Evolutionary conservation across 805 yeast genomes (phyloP).

Genomic region (Sungouiozyma intestinalis): DNA sequence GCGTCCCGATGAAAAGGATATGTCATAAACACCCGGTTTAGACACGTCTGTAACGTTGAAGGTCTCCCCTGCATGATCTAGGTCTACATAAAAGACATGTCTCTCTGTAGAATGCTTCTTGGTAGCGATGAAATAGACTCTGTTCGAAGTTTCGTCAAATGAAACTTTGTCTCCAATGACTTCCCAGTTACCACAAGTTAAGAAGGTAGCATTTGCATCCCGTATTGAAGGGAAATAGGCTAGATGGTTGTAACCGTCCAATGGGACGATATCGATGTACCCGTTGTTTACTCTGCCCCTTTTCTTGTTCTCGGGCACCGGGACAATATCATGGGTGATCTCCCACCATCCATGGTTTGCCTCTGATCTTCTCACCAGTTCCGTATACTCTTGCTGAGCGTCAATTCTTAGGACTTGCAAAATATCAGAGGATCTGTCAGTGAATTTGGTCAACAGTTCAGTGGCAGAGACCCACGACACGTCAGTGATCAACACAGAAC

Average conservation of each 20-base stretch:
- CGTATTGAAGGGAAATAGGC: conserved; percentile 75
- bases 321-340: conserved; percentile 51
- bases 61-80: conserved; percentile 35
- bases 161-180: conserved; percentile 66
- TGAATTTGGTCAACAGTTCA: conserved; percentile 43
- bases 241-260: conserved; percentile 59
- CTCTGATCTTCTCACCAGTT: conserved; percentile 38
- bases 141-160: conserved; percentile 42
- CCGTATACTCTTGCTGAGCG: conserved; percentile 29
- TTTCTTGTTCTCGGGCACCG: conserved; percentile 40
- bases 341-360: conserved; percentile 67
- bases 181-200: conserved; percentile 83
- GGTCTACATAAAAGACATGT: conserved; percentile 62
- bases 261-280: conserved; percentile 68
- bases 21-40: conserved; percentile 55
- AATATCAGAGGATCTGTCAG: conserved; percentile 59
- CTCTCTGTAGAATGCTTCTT: conserved; percentile 71
- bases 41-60: conserved; percentile 39
- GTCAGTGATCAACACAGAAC: conserved; percentile 50
- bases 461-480: conserved; percentile 57
- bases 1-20: conserved; percentile 71
- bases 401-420: conserved; percentile 47
- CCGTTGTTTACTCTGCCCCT: conserved; percentile 45
- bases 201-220: conserved; percentile 40
- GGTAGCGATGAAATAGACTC: conserved; percentile 58